Base-by-base conservation (phyloP, 176 grass and related monocot genomes). In the sorghum (Sorghum bicolor) region DNA sequence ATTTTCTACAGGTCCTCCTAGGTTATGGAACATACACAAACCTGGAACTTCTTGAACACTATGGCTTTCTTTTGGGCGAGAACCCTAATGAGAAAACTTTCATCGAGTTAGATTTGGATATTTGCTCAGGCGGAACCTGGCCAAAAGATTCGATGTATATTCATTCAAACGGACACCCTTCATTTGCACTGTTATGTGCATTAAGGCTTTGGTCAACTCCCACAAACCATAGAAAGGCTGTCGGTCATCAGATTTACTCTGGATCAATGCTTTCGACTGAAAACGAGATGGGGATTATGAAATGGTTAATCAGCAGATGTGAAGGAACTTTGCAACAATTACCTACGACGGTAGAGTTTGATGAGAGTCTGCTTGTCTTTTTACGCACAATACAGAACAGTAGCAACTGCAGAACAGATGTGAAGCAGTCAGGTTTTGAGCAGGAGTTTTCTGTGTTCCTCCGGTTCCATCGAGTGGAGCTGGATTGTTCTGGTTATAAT, bases 81-180 rank as follows among this genome's bases (percentile, higher is more conserved):
- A 98, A 98, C 68, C 93, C 91, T 48, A 98, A 98, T 64, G 96
- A 98, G 55, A 95, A 94, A 80, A 88, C 71, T 8, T 98, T 87
- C 80, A 90, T 98, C 8, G 53, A 91, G n/a, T 83, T 98, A 88
- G 85, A 95, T 78, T 20, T 86, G 83, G 87, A 88, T 20, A 65
- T 95, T 64, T 93, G 14, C 80, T 83, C 72, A 67, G 76, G 80
- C 5, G 82, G 85, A 53, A 74, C 47, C 64, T 98, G 93, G 91
- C 87, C 91, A 10, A 82, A 41, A 80, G 85, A 95, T 84, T 93
- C 83, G 7, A 16, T 98, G n/a, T 93, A 92, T 72, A 90, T 98
- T 82, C 89, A 95, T 68, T 77, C 82, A 78, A 88, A 93, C 15
- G 96, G 96, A 43, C 73, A 79, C 15, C 96, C 96, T 43, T 98